Evolutionary conservation across 768 basidiomycete genomes (phyloP), one percentile per base, ranked within the genome.

Genomic region (Russula sp.): DNA sequence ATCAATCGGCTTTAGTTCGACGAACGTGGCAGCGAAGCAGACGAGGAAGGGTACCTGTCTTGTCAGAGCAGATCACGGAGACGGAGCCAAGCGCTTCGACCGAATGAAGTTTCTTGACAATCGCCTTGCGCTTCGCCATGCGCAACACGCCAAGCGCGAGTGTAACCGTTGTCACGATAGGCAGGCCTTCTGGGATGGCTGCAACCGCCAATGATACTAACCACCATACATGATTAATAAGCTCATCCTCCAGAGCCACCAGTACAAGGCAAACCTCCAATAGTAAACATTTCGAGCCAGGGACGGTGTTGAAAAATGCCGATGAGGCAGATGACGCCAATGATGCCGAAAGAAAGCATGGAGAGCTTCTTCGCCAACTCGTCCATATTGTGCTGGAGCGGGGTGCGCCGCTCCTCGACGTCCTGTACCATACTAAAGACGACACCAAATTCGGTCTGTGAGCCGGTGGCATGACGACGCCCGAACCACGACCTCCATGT

Each of bases 351-450:
- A 3, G 94, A 97, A 63, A 94, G 71, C 32, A 93, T 77, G 1
- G 94, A 96, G 2, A 98, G 82, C 65, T 90, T 90, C 74, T 93
- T 88, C 1, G 96, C 95, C 7, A 98, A 84, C 70, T 98, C 94
- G 73, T 98, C 95, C 95, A 98, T 98, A 72, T 82, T 90, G 13
- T 91, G 76, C 71, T 98, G 95, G 32, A 98, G 77, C 0, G 94
- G 96, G 4, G 95, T 98, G 56, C 94, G 84, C 71, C 87, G 88
- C 75, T 98, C 95, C 66, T 95, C 93, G 48, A 86, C 79, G 71
- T 97, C 94, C 74, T 97, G 94, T 92, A 98, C 93, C 93, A 97
- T 96, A 14, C 89, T 86, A 72, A 98, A 98, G 64, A 98, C 92
- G 60, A 96, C 86, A 31, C 95, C 95, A 74, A 98, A 96, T 71